phyloP scores from a whole-genome alignment of 805 yeast species.

The Candida vaughaniae region DNA sequence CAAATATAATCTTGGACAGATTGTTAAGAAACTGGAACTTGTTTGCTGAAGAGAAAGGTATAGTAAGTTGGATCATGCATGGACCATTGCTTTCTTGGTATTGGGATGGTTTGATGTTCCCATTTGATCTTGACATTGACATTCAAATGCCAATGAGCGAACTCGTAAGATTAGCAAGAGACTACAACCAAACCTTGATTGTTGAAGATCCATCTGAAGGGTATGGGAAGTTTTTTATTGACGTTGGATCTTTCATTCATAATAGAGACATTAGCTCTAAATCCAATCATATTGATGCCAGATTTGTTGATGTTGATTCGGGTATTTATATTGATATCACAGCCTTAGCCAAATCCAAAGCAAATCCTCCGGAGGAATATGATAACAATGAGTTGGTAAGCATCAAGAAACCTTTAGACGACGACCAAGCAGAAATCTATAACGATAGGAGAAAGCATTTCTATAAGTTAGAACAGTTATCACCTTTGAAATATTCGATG shows the following conservation, averaged over 20 bases:
- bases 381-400: constrained; percentile 9
- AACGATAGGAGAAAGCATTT: constrained; percentile 63
- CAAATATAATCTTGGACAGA: constrained; percentile 22
- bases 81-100: constrained; percentile 30
- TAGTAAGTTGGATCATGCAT: constrained; percentile 28
- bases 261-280: constrained; percentile 22
- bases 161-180: constrained; percentile 19
- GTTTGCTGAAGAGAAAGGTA: constrained; percentile 22
- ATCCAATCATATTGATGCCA: constrained; percentile 35
- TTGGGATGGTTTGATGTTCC: constrained; percentile 30
- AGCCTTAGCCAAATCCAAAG: constrained; percentile 32
- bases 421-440: constrained; percentile 16
- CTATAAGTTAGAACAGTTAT: constrained; percentile 43
- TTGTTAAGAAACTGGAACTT: constrained; percentile 25
- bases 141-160: constrained; percentile 28
- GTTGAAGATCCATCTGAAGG: constrained; percentile 32
- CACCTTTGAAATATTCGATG: constrained; percentile 50
- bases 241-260: constrained; percentile 28
- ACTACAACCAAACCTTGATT: constrained; percentile 27
- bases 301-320: constrained; percentile 58
- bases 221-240: constrained; percentile 25
- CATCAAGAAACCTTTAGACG: constrained; percentile 8
- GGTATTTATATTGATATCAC: constrained; percentile 60
- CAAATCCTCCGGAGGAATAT: constrained; percentile 16
- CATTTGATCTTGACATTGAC: constrained; percentile 29